Evolutionary conservation across 1,284 basidiomycete species (phyloP).

Genomic region (Sporisorium reilianum): DNA sequence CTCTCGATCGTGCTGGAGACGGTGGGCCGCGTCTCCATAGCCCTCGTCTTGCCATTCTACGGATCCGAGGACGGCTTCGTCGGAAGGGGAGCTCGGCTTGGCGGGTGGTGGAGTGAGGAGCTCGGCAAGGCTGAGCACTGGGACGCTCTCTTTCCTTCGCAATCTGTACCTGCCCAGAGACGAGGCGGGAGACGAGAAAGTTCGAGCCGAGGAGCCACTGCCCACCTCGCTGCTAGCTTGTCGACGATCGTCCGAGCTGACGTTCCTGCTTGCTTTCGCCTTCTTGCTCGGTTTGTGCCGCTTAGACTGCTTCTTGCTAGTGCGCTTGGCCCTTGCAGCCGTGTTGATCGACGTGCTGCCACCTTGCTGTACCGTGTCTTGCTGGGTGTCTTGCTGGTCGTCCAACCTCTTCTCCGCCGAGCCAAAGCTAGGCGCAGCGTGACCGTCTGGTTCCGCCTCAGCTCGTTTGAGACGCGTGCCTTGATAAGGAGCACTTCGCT

Average conservation of each 20-base stretch:
- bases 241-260: not conserved
- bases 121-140: slow-evolving; percentile 12
- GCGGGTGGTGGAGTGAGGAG: slow-evolving; percentile 16
- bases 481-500: not conserved
- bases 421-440: not conserved
- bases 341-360: not conserved
- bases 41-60: slow-evolving; percentile 8
- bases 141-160: slow-evolving; percentile 25
- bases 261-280: not conserved
- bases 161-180: slow-evolving; percentile 27
- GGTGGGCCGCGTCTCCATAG: not conserved
- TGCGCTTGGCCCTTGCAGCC: not conserved
- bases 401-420: not conserved
- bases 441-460: not conserved
- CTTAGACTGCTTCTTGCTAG: not conserved
- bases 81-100: not conserved
- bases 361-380: not conserved
- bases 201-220: not conserved
- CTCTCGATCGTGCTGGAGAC: not conserved
- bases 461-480: slow-evolving; percentile 2
- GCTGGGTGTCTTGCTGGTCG: not conserved
- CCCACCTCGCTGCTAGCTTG: slow-evolving; percentile 9
- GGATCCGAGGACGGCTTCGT: slow-evolving; percentile 1
- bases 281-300: not conserved
- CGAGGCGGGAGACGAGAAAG: slow-evolving; percentile 20